Base-by-base conservation (phyloP, 2,329 filamentous ascomycete genomes). In the Tolypocladium sp. region DNA sequence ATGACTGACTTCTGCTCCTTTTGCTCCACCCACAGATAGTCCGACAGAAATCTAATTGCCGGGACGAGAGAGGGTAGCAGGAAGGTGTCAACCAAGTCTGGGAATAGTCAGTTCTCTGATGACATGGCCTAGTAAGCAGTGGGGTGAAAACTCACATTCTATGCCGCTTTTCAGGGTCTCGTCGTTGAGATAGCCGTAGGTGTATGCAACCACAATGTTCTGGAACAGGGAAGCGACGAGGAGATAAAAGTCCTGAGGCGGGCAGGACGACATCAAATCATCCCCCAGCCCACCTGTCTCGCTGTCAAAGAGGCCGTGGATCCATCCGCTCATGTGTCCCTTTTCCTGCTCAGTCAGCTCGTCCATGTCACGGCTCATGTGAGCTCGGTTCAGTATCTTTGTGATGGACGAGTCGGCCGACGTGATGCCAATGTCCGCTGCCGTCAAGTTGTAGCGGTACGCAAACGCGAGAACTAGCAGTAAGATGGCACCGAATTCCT, bases 221-320 rank as follows among this genome's bases (percentile, higher is more conserved):
- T 88, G 82, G 68, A 93, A 92, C 0, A 94, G 75, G 0, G 89
- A 88, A 1, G 91, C 88, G 17, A 92, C 85, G 4, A 94, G 79
- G 22, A 90, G 75, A 66, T 93, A 93, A 69, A 94, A 94, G 44
- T 92, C 86, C 67, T 92, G 90, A 1, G 91, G 91, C 1, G 87
- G 86, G 65, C 90, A 94, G 1, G 88, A 89, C 10, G 89, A 87
- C 83, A 93, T 90, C 9, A 93, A 76, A 60, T 93, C 90, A 66
- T 94, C 90, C 9, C 86, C 86, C 3, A 94, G 82, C 0, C 88
- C 89, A 41, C 85, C 84, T 15, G 85, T 82, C 65, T 92, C 89
- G 9, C 82, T 85, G 63, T 90, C 86, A 65, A 91, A 93, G 3
- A 95, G 80, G 0, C 89, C 89, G 37, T 85, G 84, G 27, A 93